Percentiles rank a stretch among this genome's conserved stretches.
Conservation (phyloP, 805 yeast genomes). For the Trichomonascus vanleenenianus region DNA sequence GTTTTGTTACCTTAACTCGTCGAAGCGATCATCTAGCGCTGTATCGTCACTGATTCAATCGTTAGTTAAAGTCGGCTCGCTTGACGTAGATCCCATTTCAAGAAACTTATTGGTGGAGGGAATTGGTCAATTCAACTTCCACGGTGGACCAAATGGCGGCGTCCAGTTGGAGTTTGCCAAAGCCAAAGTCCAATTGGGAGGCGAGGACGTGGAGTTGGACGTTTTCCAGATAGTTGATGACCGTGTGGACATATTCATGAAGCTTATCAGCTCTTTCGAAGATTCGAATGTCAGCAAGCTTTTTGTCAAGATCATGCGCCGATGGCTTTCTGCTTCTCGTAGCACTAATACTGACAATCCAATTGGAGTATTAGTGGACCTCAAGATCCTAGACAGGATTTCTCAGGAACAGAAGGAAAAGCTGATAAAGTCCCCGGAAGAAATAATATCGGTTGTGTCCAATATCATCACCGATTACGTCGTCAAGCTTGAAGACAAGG, state of each 20-base stretch:
- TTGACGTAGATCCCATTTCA: conserved; percentile 26
- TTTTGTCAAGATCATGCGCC: conserved; percentile 42
- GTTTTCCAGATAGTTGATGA: conserved; percentile 31
- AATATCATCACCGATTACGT: conserved; percentile 33
- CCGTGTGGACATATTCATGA: conserved; percentile 35
- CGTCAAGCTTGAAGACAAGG: conserved; percentile 18
- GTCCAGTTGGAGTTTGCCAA: conserved; percentile 19
- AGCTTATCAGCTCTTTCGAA: conserved; percentile 43
- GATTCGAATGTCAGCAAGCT: conserved; percentile 39
- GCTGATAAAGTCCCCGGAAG: conserved; percentile 48
- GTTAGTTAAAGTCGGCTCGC: background rate
- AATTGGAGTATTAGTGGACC: conserved; percentile 47
- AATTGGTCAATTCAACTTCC: conserved; percentile 24
- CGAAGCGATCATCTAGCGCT: conserved; percentile 12
- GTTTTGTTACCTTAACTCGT: conserved; percentile 11
- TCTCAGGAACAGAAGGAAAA: conserved; percentile 51
- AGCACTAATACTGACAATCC: conserved; percentile 34
- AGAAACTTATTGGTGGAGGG: conserved; percentile 27
- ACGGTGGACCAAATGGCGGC: conserved; percentile 22
- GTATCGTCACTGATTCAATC: no score
- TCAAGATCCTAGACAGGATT: conserved; percentile 57
- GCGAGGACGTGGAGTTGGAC: background rate
- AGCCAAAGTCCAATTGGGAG: background rate
- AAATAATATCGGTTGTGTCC: conserved; percentile 44
- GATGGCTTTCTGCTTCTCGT: conserved; percentile 44